Evolutionary conservation across 192 early-diverging fungal species (phyloP).

Genomic region (Funneliformis mosseae): DNA sequence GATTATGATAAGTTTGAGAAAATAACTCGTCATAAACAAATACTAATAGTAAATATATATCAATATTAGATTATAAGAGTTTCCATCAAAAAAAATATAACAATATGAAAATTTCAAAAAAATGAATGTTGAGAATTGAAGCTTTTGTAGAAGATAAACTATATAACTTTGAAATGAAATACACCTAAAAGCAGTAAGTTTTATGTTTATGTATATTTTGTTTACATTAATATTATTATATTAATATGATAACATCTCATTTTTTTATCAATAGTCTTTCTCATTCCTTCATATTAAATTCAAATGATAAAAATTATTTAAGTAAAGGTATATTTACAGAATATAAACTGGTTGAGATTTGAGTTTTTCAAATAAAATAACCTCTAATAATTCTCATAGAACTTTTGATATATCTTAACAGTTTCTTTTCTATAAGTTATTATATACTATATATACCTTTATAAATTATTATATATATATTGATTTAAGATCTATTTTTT

Average conservation of each 20-base stretch:
- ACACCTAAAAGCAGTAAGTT: background rate
- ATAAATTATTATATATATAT: background rate
- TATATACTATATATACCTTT: slow-evolving; percentile 18
- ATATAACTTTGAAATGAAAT: background rate
- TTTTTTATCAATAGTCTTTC: slow-evolving; percentile 13
- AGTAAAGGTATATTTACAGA: slow-evolving; percentile 31
- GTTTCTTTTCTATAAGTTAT: slow-evolving; percentile 25
- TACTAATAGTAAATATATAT: background rate
- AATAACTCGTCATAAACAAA: no score
- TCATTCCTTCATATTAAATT: slow-evolving; percentile 22
- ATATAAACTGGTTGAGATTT: slow-evolving; percentile 25
- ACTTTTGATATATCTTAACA: slow-evolving; percentile 27
- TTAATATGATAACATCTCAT: no score
- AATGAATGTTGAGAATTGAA: background rate
- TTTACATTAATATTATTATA: no score
- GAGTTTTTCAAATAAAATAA: slow-evolving; percentile 23
- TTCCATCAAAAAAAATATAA: no score
- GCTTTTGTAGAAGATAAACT: no score
- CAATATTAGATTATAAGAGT: background rate
- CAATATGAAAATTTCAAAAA: no score
- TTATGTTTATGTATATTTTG: no score
- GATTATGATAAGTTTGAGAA: no score
- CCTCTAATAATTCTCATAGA: background rate
- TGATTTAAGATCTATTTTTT: slow-evolving; percentile 14
- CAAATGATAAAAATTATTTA: slow-evolving; percentile 33